Evolutionary conservation across 2,329 filamentous ascomycete genomes (phyloP).

Genomic region (Thielaviopsis punctulata): DNA sequence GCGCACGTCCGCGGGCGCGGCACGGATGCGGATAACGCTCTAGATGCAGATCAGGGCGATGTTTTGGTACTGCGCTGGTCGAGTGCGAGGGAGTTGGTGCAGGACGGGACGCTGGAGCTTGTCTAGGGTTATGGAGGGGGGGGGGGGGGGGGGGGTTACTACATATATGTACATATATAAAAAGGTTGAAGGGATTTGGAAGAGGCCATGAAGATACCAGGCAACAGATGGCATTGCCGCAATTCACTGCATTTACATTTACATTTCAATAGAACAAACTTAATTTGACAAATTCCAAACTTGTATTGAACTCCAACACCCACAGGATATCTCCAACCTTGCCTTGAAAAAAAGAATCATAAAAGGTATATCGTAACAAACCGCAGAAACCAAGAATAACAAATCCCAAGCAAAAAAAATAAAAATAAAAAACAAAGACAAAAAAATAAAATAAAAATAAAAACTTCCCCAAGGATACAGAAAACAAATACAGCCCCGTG

Average conservation of each 20-base stretch:
- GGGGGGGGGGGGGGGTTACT: background rate
- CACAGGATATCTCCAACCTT: no score
- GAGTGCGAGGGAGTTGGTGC: constrained; percentile 47
- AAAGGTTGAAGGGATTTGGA: background rate
- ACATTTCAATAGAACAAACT: background rate
- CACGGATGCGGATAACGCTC: constrained; percentile 42
- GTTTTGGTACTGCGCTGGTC: constrained; percentile 56
- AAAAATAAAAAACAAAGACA: constrained; percentile 1
- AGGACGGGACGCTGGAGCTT: constrained; percentile 38
- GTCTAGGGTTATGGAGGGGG: constrained; percentile 25
- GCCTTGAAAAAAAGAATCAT: no score
- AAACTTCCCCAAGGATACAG: background rate
- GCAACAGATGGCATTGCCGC: background rate
- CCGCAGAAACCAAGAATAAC: background rate
- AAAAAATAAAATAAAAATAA: background rate
- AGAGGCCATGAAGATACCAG: constrained; percentile 2
- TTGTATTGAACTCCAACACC: no score
- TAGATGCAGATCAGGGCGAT: constrained; percentile 44
- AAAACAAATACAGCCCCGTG: background rate
- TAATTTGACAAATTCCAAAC: no score
- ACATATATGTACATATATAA: background rate
- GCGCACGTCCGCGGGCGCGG: constrained; percentile 39
- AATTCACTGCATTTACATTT: background rate
- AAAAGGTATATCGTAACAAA: background rate
- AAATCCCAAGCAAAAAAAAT: background rate